Conservation (phyloP, 2,329 filamentous ascomycete species). For the Paecilomyces dactylethromorphus region DNA sequence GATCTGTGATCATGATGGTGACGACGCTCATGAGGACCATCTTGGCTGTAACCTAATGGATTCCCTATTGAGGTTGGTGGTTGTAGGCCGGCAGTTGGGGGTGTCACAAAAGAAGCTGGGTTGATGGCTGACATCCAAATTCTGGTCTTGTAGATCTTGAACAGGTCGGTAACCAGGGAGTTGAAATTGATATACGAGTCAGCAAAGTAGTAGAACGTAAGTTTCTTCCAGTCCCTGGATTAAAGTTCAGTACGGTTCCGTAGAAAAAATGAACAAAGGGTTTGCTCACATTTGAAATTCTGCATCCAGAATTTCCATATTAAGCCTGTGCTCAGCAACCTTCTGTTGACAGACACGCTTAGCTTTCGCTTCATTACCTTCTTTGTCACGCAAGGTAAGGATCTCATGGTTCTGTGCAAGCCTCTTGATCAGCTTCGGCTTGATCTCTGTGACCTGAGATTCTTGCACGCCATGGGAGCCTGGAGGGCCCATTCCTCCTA, state of each 20-base stretch:
- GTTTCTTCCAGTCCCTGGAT: conserved; percentile 90
- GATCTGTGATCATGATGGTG: conserved; percentile 31
- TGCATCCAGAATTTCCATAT: conserved; percentile 98
- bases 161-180: conserved; percentile 89
- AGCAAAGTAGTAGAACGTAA: conserved; percentile 98
- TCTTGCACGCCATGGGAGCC: conserved; percentile 69
- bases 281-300: conserved; percentile 93
- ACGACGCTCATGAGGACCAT: conserved; percentile 31
- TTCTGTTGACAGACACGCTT: conserved; percentile 97
- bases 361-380: conserved; percentile 94
- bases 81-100: conserved; percentile 60
- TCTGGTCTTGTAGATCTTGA: conserved; percentile 98
- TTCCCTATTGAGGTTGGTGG: conserved; percentile 62
- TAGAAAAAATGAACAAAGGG: neutral
- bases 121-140: conserved; percentile 99
- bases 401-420: conserved; percentile 90
- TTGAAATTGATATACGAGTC: conserved; percentile 99
- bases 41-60: conserved; percentile 51
- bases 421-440: conserved; percentile 94
- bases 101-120: conserved; percentile 85
- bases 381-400: conserved; percentile 82
- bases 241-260: conserved; percentile 8
- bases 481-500: conserved; percentile 71
- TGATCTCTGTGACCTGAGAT: conserved; percentile 66
- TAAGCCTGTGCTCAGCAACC: conserved; percentile 85